Evolutionary conservation across 1,284 basidiomycete species (phyloP), one percentile per base, ranked within the genome.

Genomic region (Grifola frondosa): DNA sequence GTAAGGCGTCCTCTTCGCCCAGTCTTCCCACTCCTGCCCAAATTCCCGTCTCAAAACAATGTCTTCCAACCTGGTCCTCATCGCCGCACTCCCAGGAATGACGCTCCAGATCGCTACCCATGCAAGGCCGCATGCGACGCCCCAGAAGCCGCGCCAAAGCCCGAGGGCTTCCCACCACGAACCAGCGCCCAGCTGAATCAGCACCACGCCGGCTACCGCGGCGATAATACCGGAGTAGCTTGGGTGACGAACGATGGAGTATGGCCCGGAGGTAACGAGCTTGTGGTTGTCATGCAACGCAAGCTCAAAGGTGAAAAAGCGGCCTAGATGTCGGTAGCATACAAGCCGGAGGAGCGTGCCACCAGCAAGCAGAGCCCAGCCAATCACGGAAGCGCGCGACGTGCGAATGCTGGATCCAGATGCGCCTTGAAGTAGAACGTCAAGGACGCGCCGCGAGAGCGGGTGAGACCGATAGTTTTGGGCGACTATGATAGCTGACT

Each of bases 241-340:
- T 13, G 44, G 44, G 30, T 46, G 44, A 13, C 44, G 44, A 10
- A 42, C 32, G 30, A 36, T 19, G 2, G 39, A 28, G 39, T 46
- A 46, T 7, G 44, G 44, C 3, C 44, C 44, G 16, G 23, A 20
- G 2, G 44, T 46, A 15, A 46, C 20, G 30, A 46, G 44, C 26
- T 37, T 30, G 34, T 42, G 44, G 6, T 30, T 32, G 5, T 22
- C 20, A 5, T 25, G 39, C 10, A 46, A 16, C 20, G 44, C 31
- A 10, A 46, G 25, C 19, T 42, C 9, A 19, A 22, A 46, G 20
- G 33, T 36, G 44, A 46, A 46, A 21, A 35, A 40, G 6, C 19
- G 16, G 9, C 44, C 44, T 13, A 46, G 38, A 7, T 25, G 21
- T 26, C 28, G 32, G 33, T 41, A 28, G 21, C 39, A 36, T 21